These are phyloP conservation scores for Rhizopus stolonifer DNA, from an alignment of 371 early-diverging fungal genomes.

Conservation along the genomic window DNA sequence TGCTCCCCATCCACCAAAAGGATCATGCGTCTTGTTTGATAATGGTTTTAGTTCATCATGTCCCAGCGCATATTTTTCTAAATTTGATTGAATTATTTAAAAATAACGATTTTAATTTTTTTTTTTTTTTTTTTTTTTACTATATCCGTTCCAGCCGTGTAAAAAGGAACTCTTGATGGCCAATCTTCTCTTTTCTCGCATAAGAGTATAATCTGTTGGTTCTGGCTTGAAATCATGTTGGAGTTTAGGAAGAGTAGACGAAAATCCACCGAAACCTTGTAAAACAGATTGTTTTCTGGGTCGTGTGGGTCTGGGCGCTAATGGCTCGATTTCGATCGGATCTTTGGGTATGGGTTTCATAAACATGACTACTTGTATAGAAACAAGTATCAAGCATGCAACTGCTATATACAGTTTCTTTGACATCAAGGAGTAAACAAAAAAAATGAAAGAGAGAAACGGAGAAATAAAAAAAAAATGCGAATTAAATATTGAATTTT, in stretches of 20 bases:
- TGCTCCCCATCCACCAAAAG: constrained; percentile 75
- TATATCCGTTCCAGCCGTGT: constrained; percentile 78
- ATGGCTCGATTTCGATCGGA: not conserved
- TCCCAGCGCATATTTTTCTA: constrained; percentile 52
- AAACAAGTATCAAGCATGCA: constrained; percentile 1
- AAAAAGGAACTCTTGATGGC: constrained; percentile 29
- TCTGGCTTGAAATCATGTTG: constrained; percentile 25
- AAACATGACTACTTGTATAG: constrained; percentile 1
- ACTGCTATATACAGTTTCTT: constrained; percentile 6
- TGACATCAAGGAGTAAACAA: not conserved
- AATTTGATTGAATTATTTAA: not conserved
- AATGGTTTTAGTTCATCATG: constrained; percentile 61
- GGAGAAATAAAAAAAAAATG: not conserved
- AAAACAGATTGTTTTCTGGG: constrained; percentile 15
- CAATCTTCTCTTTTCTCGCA: constrained; percentile 17
- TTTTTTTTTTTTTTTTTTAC: too few species aligned
- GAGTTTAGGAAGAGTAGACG: constrained; percentile 19
- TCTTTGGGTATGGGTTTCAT: not conserved
- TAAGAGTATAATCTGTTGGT: constrained; percentile 14
- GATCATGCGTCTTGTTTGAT: constrained; percentile 44
- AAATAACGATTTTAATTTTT: not conserved
- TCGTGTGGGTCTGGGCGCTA: not conserved
- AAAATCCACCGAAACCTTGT: constrained; percentile 17
- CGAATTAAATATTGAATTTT: not conserved
- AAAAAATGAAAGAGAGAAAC: not conserved